Base-by-base conservation (phyloP, 768 basidiomycete genomes). In the Leccinum uliginosum region DNA sequence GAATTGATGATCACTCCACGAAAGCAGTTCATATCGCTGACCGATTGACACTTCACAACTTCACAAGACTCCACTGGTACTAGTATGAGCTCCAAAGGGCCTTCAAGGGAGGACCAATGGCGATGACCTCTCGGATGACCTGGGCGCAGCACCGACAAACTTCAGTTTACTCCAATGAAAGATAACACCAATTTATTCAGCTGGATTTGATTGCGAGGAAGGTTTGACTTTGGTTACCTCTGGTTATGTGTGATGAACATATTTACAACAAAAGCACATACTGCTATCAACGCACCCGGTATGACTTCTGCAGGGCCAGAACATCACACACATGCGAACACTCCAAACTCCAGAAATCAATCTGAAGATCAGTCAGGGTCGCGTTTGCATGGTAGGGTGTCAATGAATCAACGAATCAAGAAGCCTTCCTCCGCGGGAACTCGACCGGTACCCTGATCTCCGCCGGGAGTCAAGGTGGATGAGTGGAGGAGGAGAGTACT, bases 101-200 rank as follows among this genome's bases (percentile, higher is more conserved):
- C n/a, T 27, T 30, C 49, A 43, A 53, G 21, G 6, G 43, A 32
- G 38, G 27, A 17, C 61, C 50, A 64, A 56, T 64, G 11, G 57
- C 45, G 2, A 26, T 45, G n/a, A 4, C 4, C 2, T 45, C 62
- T 60, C 19, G 14, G 14, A 43, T 40, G 4, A n/a, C 9, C 38
- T 40, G n/a, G 10, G 56, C 24, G 51, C 21, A 55, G n/a, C 14
- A 26, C 12, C n/a, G 26, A 47, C 19, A 29, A 23, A 23, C 12
- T 32, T 38, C 5, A 34, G 43, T 29, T 50, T 23, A 12, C 2
- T 32, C 4, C 32, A 32, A 32, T 32, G 32, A 32, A 32, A 32
- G 30, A 32, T 32, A 32, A 14, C 30, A 32, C 30, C 30, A 32
- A 32, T 32, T 14, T 14, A 32, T 32, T 32, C 32, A 32, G 32